Evolutionary conservation across 257 asterid genomes (phyloP).

Genomic region (Rhazya stricta): DNA sequence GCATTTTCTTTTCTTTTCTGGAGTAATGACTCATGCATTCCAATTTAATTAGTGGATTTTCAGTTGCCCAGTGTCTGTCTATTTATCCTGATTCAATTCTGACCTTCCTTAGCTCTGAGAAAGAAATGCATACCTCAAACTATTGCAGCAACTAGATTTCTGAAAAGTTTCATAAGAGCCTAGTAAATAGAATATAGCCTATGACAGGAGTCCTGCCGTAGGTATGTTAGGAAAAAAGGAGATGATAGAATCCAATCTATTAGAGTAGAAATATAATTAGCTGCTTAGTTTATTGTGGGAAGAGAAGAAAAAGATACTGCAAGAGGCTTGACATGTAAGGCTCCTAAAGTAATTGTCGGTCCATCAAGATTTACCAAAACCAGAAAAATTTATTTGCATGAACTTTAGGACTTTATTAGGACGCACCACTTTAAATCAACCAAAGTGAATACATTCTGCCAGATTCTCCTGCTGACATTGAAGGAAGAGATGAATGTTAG

Average conservation of each 20-base stretch:
- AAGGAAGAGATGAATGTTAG: neutral
- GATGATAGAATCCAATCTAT: neutral
- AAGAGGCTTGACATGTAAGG: neutral
- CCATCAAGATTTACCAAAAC: neutral
- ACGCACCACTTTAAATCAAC: neutral
- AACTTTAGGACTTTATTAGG: neutral
- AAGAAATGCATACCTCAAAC: neutral
- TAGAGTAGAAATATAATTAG: neutral
- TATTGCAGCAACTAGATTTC: neutral
- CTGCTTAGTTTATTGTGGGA: neutral
- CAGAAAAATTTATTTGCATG: neutral
- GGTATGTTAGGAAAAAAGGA: neutral
- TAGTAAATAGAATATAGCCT: neutral
- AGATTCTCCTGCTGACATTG: neutral
- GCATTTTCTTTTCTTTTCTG: neutral
- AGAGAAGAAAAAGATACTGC: neutral
- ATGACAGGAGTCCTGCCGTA: neutral
- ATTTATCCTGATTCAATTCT: neutral
- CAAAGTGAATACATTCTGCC: neutral
- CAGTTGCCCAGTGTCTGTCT: neutral
- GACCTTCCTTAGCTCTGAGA: neutral
- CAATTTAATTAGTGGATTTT: neutral
- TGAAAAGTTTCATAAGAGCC: neutral
- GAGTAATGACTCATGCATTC: neutral
- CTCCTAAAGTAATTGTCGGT: neutral